phyloP scores from a whole-genome alignment of 2,329 filamentous ascomycete genomes.

The Botrytis pseudocinerea region DNA sequence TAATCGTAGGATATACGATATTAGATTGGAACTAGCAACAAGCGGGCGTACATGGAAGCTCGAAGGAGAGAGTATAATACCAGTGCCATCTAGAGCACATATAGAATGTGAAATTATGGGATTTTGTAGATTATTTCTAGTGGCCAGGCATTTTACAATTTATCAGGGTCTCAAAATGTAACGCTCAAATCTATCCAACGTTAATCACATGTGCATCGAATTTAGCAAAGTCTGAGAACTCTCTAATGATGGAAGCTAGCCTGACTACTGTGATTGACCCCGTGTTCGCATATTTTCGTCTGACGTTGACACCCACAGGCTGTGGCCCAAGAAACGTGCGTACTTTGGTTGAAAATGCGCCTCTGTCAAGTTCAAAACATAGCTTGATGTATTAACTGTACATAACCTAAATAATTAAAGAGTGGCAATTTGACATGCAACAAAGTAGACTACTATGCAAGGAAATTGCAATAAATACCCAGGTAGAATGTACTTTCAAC shows the following conservation, averaged over 20 bases:
- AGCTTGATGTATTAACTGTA: background rate
- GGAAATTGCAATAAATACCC: background rate
- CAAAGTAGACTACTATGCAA: background rate
- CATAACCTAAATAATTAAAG: no score
- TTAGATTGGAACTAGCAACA: constrained; percentile 22
- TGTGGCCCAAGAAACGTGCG: background rate
- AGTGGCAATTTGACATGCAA: background rate
- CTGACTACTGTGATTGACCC: background rate
- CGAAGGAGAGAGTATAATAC: constrained; percentile 22
- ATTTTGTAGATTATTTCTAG: constrained; percentile 20
- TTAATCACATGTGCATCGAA: background rate
- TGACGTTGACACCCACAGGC: background rate
- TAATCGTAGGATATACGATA: constrained; percentile 3
- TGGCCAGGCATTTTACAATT: background rate
- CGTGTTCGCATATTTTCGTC: background rate
- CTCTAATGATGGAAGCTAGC: background rate
- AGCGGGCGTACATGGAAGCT: constrained; percentile 28
- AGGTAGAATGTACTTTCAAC: background rate
- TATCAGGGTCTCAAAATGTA: background rate
- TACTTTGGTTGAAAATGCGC: background rate
- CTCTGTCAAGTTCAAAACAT: background rate
- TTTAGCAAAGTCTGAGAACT: background rate
- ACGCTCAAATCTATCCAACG: background rate
- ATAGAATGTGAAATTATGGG: constrained; percentile 18
- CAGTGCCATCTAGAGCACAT: constrained; percentile 23